A percentile compares a stretch with the other conserved stretches of the same genome.
Evolutionary conservation across 108 stramenopile genomes (phyloP).

Genomic region (Pseudonitzschia delicatissima): DNA sequence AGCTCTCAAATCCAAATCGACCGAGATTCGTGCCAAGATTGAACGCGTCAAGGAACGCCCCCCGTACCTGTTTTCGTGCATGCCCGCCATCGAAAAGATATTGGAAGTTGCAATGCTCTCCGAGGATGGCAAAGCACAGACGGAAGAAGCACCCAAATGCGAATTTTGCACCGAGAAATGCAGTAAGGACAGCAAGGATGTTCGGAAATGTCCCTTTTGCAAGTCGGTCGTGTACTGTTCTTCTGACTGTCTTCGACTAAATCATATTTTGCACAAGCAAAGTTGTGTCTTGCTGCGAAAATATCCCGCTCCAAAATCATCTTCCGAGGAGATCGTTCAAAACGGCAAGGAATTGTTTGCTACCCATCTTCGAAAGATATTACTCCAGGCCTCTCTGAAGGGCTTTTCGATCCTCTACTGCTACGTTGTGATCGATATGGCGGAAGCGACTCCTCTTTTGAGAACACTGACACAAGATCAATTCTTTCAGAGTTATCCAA

Average conservation of each 20-base stretch:
- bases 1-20: slow-evolving; percentile 9
- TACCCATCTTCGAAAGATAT: slow-evolving; percentile 14
- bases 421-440: slow-evolving; percentile 26
- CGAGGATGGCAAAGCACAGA: neutral
- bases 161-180: slow-evolving; percentile 32
- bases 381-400: slow-evolving; percentile 32
- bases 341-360: slow-evolving; percentile 28
- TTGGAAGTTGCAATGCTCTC: neutral
- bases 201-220: slow-evolving; percentile 34
- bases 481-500: slow-evolving; percentile 13
- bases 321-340: slow-evolving; percentile 4
- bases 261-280: slow-evolving; percentile 32
- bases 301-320: slow-evolving; percentile 20
- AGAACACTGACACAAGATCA: slow-evolving; percentile 21
- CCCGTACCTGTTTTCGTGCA: slow-evolving; percentile 17
- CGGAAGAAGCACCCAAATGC: neutral
- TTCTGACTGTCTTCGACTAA: slow-evolving; percentile 24
- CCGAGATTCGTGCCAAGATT: slow-evolving; percentile 17
- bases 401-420: slow-evolving; percentile 23
- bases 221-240: slow-evolving; percentile 34
- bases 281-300: slow-evolving; percentile 22
- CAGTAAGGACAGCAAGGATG: neutral
- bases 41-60: slow-evolving; percentile 32
- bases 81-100: slow-evolving; percentile 5
- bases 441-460: slow-evolving; percentile 28